Evolutionary conservation across 1,284 basidiomycete species (phyloP).

Genomic region (Leccinum pseudoinsigne): DNA sequence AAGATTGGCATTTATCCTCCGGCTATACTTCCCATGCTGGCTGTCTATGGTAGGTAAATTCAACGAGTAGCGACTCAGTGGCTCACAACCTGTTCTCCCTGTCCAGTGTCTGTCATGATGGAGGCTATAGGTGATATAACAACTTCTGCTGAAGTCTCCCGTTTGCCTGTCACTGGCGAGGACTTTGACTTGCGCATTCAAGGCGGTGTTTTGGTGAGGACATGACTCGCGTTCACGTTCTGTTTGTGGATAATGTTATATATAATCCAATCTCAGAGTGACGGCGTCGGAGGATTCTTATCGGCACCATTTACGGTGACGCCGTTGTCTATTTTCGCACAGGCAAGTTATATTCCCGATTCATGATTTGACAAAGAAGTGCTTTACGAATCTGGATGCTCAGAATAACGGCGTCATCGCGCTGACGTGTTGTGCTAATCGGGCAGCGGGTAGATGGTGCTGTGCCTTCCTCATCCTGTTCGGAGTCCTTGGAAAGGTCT

Average conservation of each 20-base stretch:
- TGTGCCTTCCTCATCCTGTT: conserved; percentile 72
- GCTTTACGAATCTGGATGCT: neutral
- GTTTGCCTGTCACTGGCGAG: conserved; percentile 63
- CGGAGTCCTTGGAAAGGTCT: conserved; percentile 78
- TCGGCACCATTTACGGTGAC: conserved; percentile 80
- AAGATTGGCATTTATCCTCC: conserved; percentile 79
- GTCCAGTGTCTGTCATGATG: conserved; percentile 68
- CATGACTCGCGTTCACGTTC: neutral
- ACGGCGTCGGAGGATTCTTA: conserved; percentile 73
- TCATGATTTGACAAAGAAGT: neutral
- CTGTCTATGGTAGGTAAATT: conserved; percentile 62
- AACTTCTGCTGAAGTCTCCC: conserved; percentile 80
- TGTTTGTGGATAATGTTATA: neutral
- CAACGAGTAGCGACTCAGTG: neutral
- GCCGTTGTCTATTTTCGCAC: conserved; percentile 80
- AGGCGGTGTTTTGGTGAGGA: conserved; percentile 75
- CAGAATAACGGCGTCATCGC: conserved; percentile 83
- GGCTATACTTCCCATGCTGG: conserved; percentile 81
- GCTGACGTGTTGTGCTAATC: conserved; percentile 77
- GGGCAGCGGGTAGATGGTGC: conserved; percentile 71
- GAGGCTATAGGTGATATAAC: conserved; percentile 89
- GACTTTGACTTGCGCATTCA: conserved; percentile 82
- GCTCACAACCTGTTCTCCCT: neutral
- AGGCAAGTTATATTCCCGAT: conserved; percentile 36
- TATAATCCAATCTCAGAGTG: conserved; percentile 43